Evolutionary conservation across 768 basidiomycete genomes (phyloP), one percentile per base, ranked within the genome.

Genomic region (Lactifluus echinatus): DNA sequence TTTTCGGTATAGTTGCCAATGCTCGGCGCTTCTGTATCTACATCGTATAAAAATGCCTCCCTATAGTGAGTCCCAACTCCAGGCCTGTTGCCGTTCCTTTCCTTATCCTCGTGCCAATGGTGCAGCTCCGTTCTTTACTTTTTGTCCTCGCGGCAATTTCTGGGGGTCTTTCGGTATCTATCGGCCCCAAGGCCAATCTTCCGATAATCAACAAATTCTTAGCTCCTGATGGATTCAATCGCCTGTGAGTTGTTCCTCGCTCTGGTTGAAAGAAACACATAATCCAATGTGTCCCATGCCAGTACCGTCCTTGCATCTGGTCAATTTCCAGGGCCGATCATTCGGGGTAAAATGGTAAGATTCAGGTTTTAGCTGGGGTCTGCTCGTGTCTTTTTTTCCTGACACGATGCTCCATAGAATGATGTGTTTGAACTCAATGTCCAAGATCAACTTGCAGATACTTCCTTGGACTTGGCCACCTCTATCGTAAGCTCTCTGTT

Each of bases 191-290:
- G 4, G 56, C 65, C 4, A 42, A 57, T 29, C 53, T 69, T n/a
- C 15, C 21, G 21, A 61, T 69, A 53, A 39, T 39, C 42, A 65
- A 67, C 48, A 24, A 23, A 8, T 19, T 57, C n/a, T 44, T 68
- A 50, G 33, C 60, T 12, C 68, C 65, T 0, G 68, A 69, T 55
- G 68, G 68, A 0, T 66, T 50, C 48, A 21, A 15, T 42, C 66
- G 68, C 28, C 12, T 40, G 59, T 60, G 43, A 40, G 47, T 48
- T 12, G 21, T 23, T 23, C 10, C 2, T 17, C 2, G 17, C 8
- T 23, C 39, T 15, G 29, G 4, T 31, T 29, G 0, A 12, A 37
- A 19, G n/a, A 10, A 6, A 26, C 8, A 24, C 28, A n/a, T 37
- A 17, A 45, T 23, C 19, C 1, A 10, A 8, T 17, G 36, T 8